phyloP scores from a whole-genome alignment of 1,139 yeast genomes.

The Pichia sp. region DNA sequence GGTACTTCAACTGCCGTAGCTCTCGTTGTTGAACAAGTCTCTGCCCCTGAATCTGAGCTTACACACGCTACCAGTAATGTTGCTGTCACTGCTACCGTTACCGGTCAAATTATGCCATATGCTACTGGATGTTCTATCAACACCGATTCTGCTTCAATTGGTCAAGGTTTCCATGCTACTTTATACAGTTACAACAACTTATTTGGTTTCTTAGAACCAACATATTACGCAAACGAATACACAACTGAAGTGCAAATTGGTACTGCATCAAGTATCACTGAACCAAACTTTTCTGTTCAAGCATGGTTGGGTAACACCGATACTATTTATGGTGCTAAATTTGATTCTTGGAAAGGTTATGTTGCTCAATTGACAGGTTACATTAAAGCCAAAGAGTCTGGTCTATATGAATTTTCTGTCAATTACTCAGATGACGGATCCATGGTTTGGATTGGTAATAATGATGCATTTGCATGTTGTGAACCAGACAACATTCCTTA shows the following conservation, averaged over 20 bases:
- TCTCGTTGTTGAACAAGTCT: constrained; percentile 6
- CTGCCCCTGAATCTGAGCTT: background rate
- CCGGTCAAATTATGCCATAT: constrained; percentile 1
- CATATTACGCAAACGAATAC: constrained; percentile 9
- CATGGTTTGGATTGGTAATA: constrained; percentile 12
- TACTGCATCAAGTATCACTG: constrained; percentile 7
- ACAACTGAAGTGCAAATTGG: constrained; percentile 6
- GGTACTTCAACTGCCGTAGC: constrained; percentile 2
- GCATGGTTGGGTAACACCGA: constrained; percentile 5
- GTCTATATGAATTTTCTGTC: constrained; percentile 10
- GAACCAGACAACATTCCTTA: constrained; percentile 8
- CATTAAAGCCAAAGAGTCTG: constrained; percentile 12
- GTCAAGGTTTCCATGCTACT: constrained; percentile 10
- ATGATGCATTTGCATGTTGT: constrained; percentile 12
- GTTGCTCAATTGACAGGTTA: constrained; percentile 18
- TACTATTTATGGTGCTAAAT: constrained; percentile 4
- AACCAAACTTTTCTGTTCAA: constrained; percentile 9
- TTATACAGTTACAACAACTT: constrained; percentile 3
- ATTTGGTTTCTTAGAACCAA: constrained; percentile 4
- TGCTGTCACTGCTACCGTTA: constrained; percentile 2
- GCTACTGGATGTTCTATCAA: constrained; percentile 7
- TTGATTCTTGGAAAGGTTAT: constrained; percentile 10
- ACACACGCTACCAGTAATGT: background rate
- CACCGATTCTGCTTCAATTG: background rate
- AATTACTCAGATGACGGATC: constrained; percentile 11